Percentiles rank a stretch among this genome's conserved stretches.
Conservation (phyloP, 1,284 basidiomycete genomes). For the Blastosporella zonata region DNA sequence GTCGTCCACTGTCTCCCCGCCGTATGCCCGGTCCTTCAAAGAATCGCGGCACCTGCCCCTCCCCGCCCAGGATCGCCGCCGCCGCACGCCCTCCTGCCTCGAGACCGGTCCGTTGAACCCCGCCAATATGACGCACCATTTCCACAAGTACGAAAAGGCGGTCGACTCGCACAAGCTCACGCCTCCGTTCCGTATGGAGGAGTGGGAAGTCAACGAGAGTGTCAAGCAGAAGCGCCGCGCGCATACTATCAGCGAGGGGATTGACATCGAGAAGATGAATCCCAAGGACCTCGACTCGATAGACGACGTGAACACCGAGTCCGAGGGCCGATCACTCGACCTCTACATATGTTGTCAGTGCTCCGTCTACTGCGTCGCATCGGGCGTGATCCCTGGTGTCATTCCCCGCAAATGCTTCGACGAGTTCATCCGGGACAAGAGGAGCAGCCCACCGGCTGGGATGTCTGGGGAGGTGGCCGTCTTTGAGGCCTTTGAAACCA, state of each 20-base stretch:
- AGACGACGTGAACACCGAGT: constrained; percentile 30
- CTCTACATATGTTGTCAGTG: constrained; percentile 82
- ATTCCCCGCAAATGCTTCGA: constrained; percentile 53
- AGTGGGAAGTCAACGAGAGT: constrained; percentile 50
- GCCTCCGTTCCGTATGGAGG: constrained; percentile 56
- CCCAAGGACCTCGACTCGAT: constrained; percentile 30
- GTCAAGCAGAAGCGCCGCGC: constrained; percentile 49
- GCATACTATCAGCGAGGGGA: constrained; percentile 34
- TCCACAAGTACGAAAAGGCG: constrained; percentile 67
- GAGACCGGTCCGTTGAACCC: constrained; percentile 44
- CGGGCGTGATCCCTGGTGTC: constrained; percentile 67
- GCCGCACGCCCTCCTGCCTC: constrained; percentile 48
- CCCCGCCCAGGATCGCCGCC: constrained; percentile 53
- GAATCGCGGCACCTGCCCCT: constrained; percentile 41
- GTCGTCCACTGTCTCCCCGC: constrained; percentile 55
- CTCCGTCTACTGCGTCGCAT: constrained; percentile 66
- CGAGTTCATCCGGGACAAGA: constrained; percentile 43
- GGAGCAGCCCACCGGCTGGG: constrained; percentile 38
- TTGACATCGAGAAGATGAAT: constrained; percentile 34
- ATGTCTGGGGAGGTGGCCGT: constrained; percentile 49
- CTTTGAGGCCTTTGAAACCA: constrained; percentile 59
- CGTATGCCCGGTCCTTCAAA: constrained; percentile 53
- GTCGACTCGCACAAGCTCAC: constrained; percentile 63
- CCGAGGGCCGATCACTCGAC: constrained; percentile 62
- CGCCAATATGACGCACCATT: constrained; percentile 73